Percentiles rank a stretch among this genome's conserved stretches.
Conservation (phyloP, 345 rosid species). For the Brassica rapa region DNA sequence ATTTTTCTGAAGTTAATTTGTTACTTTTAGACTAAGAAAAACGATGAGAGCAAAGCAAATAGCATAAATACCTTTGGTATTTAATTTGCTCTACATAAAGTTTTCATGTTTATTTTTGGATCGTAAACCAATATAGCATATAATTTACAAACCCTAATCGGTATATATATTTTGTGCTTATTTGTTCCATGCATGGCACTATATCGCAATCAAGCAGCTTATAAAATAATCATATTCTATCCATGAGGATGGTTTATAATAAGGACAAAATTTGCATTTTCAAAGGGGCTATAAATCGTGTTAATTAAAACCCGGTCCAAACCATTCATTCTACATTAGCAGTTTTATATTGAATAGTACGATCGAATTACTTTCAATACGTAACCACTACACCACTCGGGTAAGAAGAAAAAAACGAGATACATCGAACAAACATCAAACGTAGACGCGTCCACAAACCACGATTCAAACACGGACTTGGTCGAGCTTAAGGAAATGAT, state of each 20-base stretch:
- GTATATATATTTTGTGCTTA: background rate
- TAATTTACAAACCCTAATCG: background rate
- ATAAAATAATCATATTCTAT: background rate
- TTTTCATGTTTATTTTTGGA: background rate
- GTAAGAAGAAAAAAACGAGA: conserved; percentile 14
- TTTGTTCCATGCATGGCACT: conserved; percentile 25
- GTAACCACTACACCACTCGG: conserved; percentile 12
- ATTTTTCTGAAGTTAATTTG: background rate
- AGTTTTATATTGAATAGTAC: conserved; percentile 14
- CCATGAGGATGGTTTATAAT: background rate
- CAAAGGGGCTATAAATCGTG: background rate
- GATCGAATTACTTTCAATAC: conserved; percentile 5
- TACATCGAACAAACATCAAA: conserved; percentile 30
- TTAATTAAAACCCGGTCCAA: conserved; percentile 14
- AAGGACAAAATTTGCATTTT: background rate
- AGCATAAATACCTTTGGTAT: background rate
- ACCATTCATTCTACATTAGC: conserved; percentile 22
- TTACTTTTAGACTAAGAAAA: background rate
- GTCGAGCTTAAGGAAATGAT: conserved; percentile 17
- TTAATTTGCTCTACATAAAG: background rate
- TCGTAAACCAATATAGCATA: background rate
- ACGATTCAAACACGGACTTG: conserved; percentile 38
- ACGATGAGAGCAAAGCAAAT: background rate
- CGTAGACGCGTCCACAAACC: conserved; percentile 32
- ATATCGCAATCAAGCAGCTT: conserved; percentile 6